Evolutionary conservation across 768 basidiomycete genomes (phyloP).

Genomic region (Panaeolus papilionaceus): DNA sequence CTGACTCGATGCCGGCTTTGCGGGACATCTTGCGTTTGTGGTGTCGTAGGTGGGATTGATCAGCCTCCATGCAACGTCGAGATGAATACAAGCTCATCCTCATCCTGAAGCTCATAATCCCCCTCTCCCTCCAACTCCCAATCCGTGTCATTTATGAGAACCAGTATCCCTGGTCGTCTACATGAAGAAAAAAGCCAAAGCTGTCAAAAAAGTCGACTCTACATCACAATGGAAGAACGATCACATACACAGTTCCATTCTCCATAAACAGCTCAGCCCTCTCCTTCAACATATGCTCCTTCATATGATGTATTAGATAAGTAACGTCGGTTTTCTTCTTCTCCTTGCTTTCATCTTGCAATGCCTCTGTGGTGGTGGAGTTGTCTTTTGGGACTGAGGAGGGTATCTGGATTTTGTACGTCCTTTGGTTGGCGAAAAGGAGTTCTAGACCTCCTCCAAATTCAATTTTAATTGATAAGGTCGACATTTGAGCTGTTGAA

Average conservation of each 20-base stretch:
- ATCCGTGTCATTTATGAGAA: constrained; percentile 96
- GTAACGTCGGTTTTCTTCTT: constrained; percentile 64
- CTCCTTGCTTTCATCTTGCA: constrained; percentile 25
- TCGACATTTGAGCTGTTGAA: constrained; percentile 21
- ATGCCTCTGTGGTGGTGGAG: constrained; percentile 28
- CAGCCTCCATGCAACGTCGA: constrained; percentile 94
- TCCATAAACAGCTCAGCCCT: constrained; percentile 91
- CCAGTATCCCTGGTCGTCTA: constrained; percentile 95
- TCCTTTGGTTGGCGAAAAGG: constrained; percentile 75
- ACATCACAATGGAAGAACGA: too few relatives aligned
- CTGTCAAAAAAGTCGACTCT: too few relatives aligned
- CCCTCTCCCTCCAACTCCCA: constrained; percentile 98
- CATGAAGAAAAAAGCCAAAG: neutral
- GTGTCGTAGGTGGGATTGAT: neutral
- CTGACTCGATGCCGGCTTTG: neutral
- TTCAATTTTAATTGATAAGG: constrained; percentile 63
- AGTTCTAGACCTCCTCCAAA: constrained; percentile 90
- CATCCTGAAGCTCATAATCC: constrained; percentile 75
- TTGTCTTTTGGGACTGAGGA: constrained; percentile 45
- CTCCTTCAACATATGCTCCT: constrained; percentile 80
- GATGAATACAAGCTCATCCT: constrained; percentile 95
- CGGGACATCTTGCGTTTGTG: neutral
- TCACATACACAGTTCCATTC: constrained; percentile 80
- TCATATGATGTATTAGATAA: constrained; percentile 81
- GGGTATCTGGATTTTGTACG: constrained; percentile 64